Base-by-base conservation (phyloP, 1,139 yeast species). In the Kluyveromyces sp. region DNA sequence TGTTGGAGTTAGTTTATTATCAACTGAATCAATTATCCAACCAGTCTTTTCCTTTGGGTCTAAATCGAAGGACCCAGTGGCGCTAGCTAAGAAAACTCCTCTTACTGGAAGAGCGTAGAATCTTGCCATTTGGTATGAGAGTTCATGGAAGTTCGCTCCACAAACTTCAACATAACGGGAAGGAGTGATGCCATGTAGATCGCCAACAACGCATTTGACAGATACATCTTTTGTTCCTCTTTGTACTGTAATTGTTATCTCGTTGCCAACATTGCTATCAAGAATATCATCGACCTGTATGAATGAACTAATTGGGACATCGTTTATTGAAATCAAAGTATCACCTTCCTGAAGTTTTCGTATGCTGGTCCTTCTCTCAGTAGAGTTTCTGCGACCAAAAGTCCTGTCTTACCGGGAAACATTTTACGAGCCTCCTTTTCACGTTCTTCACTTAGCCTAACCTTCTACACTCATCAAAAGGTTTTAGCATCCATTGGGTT, bases 351-450 rank as follows among this genome's bases (percentile, higher is more conserved):
- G 78, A 30, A 90, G 75, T 34, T 73, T 65, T 0, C 73, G 58
- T 83, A 86, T 0, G 90, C 90, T 1, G 96, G 97, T 0, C 97
- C 97, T 55, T 83, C 81, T 1, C 95, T 95, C 46, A 90, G 69
- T 1, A 89, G 80, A 7, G 88, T 75, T 51, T 86, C 89, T 1
- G 95, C 96, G 1, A 88, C 95, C 38, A 90, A 71, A 52, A 89
- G 70, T 25, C 97, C 97, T 48, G 85, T 87, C 43, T 81, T 76
- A 46, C 74, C 77, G 2, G 96, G 96, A 63, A 84, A 86, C 44
- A 68, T 63, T 45, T 73, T 67, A 61, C 97, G 77, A 41, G 92
- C 86, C 46, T 65, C 66, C 34, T 77, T 72, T 63, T 89, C 96
- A 5, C 86, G 83, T 43, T 79, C 94, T 2, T 80, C 70, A 3